A percentile compares a stretch with the other conserved stretches of the same genome.
These are phyloP conservation scores for Thielaviopsis euricoi DNA, from an alignment of 2,329 filamentous ascomycete species.

Conservation along the genomic window DNA sequence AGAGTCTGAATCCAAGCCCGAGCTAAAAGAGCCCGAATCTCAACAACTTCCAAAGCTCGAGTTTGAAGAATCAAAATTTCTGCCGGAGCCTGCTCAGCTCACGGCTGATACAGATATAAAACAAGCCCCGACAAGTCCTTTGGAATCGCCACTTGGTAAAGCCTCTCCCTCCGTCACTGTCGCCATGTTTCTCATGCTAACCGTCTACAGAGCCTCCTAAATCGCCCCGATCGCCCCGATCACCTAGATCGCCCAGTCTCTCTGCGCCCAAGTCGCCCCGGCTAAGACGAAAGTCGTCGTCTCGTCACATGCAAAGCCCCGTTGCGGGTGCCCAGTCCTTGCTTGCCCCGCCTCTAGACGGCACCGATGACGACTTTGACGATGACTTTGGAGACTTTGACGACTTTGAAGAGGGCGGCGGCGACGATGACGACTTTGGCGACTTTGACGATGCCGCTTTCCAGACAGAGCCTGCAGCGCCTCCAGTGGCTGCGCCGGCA, in stretches of 20 bases:
- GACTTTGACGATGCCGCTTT: constrained; percentile 56
- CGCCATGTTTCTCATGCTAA: neutral
- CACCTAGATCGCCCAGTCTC: constrained; percentile 10
- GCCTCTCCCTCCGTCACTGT: neutral
- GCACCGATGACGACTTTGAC: constrained; percentile 30
- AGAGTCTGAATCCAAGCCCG: neutral
- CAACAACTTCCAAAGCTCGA: neutral
- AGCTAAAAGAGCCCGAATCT: neutral
- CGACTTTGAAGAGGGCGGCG: constrained; percentile 44
- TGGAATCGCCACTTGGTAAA: neutral
- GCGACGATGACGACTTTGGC: constrained; percentile 40
- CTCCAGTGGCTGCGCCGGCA: constrained; percentile 17
- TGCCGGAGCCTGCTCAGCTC: neutral
- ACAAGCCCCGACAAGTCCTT: neutral
- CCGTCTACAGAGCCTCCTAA: constrained; percentile 3
- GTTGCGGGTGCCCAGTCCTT: constrained; percentile 14
- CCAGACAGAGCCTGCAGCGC: constrained; percentile 32
- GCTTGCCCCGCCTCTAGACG: constrained; percentile 3
- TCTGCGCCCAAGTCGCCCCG: constrained; percentile 13
- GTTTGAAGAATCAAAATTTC: neutral
- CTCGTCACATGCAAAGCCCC: constrained; percentile 4
- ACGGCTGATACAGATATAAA: neutral
- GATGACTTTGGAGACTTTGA: constrained; percentile 49
- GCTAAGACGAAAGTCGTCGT: constrained; percentile 3
- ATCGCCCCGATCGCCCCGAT: constrained; percentile 13